Evolutionary conservation across 805 yeast species (phyloP).

Genomic region (Tetrapisispora nanseiensis): DNA sequence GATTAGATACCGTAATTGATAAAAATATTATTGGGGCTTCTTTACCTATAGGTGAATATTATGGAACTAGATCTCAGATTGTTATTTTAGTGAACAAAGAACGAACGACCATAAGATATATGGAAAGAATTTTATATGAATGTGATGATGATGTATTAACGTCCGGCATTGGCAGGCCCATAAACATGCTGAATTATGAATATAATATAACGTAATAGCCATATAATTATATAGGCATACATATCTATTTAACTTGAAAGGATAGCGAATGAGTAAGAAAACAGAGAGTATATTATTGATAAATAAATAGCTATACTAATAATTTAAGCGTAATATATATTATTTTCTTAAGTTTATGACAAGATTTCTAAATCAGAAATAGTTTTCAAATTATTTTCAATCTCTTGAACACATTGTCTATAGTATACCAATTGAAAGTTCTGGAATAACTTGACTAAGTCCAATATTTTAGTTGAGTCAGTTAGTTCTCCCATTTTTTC

Average conservation of each 20-base stretch:
- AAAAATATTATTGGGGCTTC: constrained; percentile 26
- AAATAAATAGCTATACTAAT: neutral
- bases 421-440: constrained; percentile 60
- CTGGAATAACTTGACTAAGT: constrained; percentile 55
- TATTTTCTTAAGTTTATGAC: neutral
- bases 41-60: constrained; percentile 42
- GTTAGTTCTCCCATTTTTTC: constrained; percentile 65
- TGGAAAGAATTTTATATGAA: constrained; percentile 53
- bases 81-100: constrained; percentile 48
- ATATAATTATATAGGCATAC: neutral
- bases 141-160: constrained; percentile 30
- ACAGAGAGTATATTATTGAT: neutral
- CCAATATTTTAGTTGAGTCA: constrained; percentile 54
- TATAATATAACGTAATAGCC: constrained; percentile 9
- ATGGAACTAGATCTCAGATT: constrained; percentile 87
- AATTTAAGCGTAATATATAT: neutral
- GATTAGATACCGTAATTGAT: constrained; percentile 24
- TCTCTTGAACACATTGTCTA: constrained; percentile 41
- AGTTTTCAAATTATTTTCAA: constrained; percentile 37
- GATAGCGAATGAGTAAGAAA: too few species aligned
- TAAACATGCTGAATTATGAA: constrained; percentile 17
- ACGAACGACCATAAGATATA: constrained; percentile 42
- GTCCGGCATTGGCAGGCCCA: constrained; percentile 5
- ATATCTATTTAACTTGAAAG: neutral
- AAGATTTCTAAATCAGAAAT: constrained; percentile 23